Base-by-base conservation (phyloP, 2,329 filamentous ascomycete genomes). In the Dryadomyces quercus-mongolicae region DNA sequence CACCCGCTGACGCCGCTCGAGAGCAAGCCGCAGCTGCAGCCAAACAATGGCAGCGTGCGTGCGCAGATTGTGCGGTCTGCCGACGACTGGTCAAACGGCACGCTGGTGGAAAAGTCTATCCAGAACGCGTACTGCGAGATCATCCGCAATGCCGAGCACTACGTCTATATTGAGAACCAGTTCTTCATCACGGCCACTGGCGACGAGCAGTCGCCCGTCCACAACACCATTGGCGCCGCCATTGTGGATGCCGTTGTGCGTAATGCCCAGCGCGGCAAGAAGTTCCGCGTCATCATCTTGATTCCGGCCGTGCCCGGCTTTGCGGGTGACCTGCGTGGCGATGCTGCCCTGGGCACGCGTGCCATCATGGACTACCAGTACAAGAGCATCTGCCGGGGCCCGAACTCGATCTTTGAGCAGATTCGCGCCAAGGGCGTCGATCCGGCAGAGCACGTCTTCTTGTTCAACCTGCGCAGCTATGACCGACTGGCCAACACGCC, bases 341-440 rank as follows among this genome's bases (percentile, higher is more conserved):
- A 88, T 61, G 89, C 86, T 20, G 92, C 92, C 0, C 81, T 81
- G 1, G 92, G 92, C 10, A 97, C 92, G 0, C 73, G 89, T 50
- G 92, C 91, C 12, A 98, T 97, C 63, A 97, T 98, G 89, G 91
- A 97, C 66, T 97, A 95, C 64, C 93, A 97, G 66, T 98, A 93
- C 75, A 95, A 94, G 70, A 95, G 89, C 0, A 95, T 98, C 60
- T 88, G 86, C 64, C 85, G 93, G 47, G 93, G 93, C 6, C 85
- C 94, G 59, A 76, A 97, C 65, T 95, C 89, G 5, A 97, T 98
- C 52, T 93, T 86, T 62, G 89, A 81, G 43, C 84, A 86, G 64
- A 82, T 96, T 56, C 74, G 75, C 55, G 69, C 68, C 47, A 80
- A 86, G 58, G 90, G 87, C 1, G 80, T 93, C 1, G 83, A 96